Evolutionary conservation across 208 protist genomes (phyloP).

Genomic region (Zelonia costaricensis): DNA sequence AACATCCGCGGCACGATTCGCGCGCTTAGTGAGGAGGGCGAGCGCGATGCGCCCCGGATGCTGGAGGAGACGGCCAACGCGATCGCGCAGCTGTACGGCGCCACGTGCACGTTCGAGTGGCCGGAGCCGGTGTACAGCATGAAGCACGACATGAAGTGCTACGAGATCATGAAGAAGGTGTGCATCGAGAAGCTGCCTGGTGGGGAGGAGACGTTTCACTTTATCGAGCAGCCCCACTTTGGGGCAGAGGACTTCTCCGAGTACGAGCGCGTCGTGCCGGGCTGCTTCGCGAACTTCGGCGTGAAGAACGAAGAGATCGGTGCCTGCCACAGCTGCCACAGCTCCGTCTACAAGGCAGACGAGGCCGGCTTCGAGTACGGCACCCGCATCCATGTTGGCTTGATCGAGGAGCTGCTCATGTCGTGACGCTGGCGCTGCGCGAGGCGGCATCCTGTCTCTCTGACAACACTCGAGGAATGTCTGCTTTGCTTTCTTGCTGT

Average conservation of each 20-base stretch:
- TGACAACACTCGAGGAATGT: neutral
- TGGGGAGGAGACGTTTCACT: constrained; percentile 37
- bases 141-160: constrained; percentile 54
- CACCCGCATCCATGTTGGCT: constrained; percentile 45
- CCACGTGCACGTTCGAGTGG: constrained; percentile 26
- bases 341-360: constrained; percentile 47
- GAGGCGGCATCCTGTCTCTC: neutral
- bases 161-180: constrained; percentile 43
- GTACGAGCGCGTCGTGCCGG: constrained; percentile 54
- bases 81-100: constrained; percentile 54
- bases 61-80: constrained; percentile 55
- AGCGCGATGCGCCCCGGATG: constrained; percentile 35
- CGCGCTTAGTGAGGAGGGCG: constrained; percentile 43
- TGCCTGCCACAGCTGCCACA: constrained; percentile 39
- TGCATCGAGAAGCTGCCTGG: constrained; percentile 37
- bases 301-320: constrained; percentile 27
- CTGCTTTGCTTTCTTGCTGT: neutral
- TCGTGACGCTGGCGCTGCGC: neutral
- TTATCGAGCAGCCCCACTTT: constrained; percentile 38
- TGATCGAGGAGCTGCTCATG: constrained; percentile 54
- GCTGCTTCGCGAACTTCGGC: constrained; percentile 62
- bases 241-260: constrained; percentile 69
- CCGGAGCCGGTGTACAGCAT: constrained; percentile 49
- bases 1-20: constrained; percentile 53
- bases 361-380: constrained; percentile 51